Conservation (phyloP, 306 rosid species). For the Potentilla sterilis region DNA sequence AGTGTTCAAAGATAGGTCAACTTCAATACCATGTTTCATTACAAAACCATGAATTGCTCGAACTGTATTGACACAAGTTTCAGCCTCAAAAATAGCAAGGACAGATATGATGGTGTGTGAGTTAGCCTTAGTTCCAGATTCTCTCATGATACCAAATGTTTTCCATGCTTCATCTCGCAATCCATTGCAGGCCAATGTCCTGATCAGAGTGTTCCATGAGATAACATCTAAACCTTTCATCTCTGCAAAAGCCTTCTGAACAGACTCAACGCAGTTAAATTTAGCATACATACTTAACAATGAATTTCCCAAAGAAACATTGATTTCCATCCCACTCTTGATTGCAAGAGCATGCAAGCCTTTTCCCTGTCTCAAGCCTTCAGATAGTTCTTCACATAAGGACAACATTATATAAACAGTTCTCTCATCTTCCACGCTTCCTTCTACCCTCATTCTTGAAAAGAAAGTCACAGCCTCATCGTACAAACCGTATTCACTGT, state of each 20-base stretch:
- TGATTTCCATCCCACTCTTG: constrained; percentile 32
- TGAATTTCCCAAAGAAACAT: constrained; percentile 40
- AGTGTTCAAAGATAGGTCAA: constrained; percentile 39
- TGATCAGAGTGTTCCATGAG: constrained; percentile 44
- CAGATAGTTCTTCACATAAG: constrained; percentile 21
- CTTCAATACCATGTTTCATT: constrained; percentile 34
- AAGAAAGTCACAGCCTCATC: constrained; percentile 39
- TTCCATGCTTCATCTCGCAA: constrained; percentile 34
- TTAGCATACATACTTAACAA: constrained; percentile 37
- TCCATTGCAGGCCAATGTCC: constrained; percentile 32
- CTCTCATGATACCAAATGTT: constrained; percentile 29
- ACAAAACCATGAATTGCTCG: constrained; percentile 42
- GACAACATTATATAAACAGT: constrained; percentile 35
- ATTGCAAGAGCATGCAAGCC: constrained; percentile 38
- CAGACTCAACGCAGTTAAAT: constrained; percentile 26
- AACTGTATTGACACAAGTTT: constrained; percentile 26
- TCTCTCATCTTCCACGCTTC: constrained; percentile 34
- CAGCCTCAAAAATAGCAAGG: constrained; percentile 35
- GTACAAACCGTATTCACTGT: constrained; percentile 23
- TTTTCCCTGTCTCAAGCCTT: constrained; percentile 31
- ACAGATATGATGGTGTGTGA: constrained; percentile 42
- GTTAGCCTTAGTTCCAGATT: constrained; percentile 30
- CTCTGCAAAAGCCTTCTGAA: constrained; percentile 31
- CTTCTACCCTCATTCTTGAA: constrained; percentile 26
- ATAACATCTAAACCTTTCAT: constrained; percentile 33